A percentile compares a stretch with the other conserved stretches of the same genome.
phyloP scores from a whole-genome alignment of 73 alveolate species.

The Paramecium sexaurelia region DNA sequence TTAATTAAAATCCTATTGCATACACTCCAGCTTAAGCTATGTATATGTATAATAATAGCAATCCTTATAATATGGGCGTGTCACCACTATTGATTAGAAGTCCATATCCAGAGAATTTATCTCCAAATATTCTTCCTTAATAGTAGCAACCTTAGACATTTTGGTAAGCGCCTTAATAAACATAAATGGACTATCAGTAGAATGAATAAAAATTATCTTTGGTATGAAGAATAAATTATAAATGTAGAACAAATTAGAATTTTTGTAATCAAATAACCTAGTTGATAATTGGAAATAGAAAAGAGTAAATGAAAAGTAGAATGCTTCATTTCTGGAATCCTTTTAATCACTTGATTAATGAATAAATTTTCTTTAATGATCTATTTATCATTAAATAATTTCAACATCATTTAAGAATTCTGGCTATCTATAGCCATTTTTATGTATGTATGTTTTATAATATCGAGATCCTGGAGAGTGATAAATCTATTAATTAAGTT shows the following conservation, averaged over 20 bases:
- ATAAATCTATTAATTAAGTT: neutral
- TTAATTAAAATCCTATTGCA: neutral
- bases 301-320: slow-evolving; percentile 18
- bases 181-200: neutral
- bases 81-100: slow-evolving; percentile 15
- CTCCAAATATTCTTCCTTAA: neutral
- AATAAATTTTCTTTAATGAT: neutral
- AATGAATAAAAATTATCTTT: neutral
- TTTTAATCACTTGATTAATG: slow-evolving; percentile 31
- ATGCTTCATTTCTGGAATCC: neutral
- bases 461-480: slow-evolving; percentile 27
- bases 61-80: neutral
- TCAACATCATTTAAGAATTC: slow-evolving; percentile 15
- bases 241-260: neutral
- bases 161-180: neutral
- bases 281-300: neutral
- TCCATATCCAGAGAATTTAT: neutral
- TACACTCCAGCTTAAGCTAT: slow-evolving; percentile 9
- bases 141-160: neutral
- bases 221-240: neutral
- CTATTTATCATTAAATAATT: neutral
- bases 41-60: neutral
- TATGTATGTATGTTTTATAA: neutral
- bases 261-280: neutral
- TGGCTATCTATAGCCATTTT: neutral